Evolutionary conservation across 768 basidiomycete genomes (phyloP).

Genomic region (Lentinula sp.): DNA sequence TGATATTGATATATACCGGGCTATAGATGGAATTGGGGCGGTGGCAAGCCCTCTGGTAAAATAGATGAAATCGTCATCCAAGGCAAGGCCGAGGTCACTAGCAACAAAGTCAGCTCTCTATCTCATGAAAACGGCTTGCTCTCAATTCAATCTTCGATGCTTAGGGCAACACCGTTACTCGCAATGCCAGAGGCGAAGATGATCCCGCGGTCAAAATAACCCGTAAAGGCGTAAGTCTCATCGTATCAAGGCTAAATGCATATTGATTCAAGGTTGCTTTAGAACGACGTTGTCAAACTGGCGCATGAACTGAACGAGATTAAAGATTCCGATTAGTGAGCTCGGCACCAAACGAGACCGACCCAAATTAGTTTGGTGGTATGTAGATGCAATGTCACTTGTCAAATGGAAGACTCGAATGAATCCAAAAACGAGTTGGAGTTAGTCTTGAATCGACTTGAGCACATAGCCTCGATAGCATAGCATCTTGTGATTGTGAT

Average conservation of each 20-base stretch:
- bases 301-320: slow-evolving; percentile 1
- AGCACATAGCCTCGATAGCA: too few species aligned
- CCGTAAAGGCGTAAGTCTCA: background rate
- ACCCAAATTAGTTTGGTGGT: too few species aligned
- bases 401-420: too few species aligned
- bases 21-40: background rate
- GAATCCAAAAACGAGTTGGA: too few species aligned
- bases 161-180: background rate
- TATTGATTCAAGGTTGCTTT: background rate
- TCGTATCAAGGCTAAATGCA: background rate
- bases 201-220: background rate
- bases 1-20: too few species aligned
- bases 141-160: too few species aligned
- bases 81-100: background rate
- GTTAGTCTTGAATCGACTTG: too few species aligned
- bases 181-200: background rate
- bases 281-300: slow-evolving; percentile 2
- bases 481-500: too few species aligned
- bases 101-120: background rate
- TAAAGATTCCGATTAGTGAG: background rate
- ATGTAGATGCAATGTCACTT: too few species aligned
- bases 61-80: background rate
- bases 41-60: background rate
- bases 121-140: background rate
- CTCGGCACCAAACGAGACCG: too few species aligned